phyloP scores from a whole-genome alignment of 2,329 filamentous ascomycete species.

The Botrytis porri region DNA sequence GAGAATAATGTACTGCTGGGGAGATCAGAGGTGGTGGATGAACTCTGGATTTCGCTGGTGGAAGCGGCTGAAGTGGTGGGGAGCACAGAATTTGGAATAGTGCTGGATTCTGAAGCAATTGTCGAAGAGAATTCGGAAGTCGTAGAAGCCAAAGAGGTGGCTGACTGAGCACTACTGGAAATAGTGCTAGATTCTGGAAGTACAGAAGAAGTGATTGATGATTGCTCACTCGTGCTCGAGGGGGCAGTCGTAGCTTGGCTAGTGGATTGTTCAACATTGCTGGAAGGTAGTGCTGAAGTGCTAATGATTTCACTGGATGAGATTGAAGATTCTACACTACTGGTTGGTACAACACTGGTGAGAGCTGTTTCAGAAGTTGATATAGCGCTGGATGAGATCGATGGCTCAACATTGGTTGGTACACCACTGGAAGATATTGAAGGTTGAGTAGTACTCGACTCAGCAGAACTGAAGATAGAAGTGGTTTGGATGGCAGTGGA shows the following conservation, averaged over 20 bases:
- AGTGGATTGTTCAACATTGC: neutral
- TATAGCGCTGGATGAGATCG: neutral
- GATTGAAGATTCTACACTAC: neutral
- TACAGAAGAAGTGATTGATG: neutral
- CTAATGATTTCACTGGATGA: neutral
- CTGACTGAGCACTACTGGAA: neutral
- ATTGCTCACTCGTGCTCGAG: neutral
- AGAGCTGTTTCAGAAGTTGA: neutral
- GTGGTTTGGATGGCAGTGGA: neutral
- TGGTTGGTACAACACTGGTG: neutral
- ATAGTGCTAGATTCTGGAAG: neutral
- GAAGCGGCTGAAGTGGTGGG: neutral
- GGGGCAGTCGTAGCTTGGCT: neutral
- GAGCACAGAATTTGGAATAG: neutral
- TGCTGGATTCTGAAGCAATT: neutral
- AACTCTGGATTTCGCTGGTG: neutral
- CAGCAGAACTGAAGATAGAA: neutral
- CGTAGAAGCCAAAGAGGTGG: neutral
- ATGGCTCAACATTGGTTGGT: neutral
- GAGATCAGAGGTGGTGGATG: neutral
- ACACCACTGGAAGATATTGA: neutral
- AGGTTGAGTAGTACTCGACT: neutral
- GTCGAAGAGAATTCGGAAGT: neutral
- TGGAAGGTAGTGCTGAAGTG: neutral
- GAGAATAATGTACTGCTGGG: constrained; percentile 7